A percentile compares a stretch with the other conserved stretches of the same genome.
Evolutionary conservation across 192 early-diverging fungal genomes (phyloP).

Genomic region (Coemansia sp.): DNA sequence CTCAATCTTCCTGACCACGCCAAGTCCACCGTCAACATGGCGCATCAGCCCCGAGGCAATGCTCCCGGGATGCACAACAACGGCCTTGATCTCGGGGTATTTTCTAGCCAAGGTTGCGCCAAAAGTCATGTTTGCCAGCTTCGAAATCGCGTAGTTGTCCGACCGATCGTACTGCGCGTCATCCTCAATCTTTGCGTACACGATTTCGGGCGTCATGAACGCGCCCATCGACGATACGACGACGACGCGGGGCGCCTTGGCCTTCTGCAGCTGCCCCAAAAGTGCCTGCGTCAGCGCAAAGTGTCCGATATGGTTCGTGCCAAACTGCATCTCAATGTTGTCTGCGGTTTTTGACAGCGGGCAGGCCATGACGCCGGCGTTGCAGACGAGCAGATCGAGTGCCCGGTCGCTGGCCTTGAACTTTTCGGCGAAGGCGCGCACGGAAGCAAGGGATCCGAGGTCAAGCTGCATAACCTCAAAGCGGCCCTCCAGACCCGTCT

Average conservation of each 20-base stretch:
- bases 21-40: no score
- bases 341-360: conserved; percentile 55
- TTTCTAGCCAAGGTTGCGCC: conserved; percentile 31
- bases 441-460: conserved; percentile 49
- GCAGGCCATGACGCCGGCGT: conserved; percentile 61
- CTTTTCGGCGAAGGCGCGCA: conserved; percentile 34
- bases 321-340: conserved; percentile 66
- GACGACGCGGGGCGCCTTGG: conserved; percentile 28
- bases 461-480: conserved; percentile 50
- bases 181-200: conserved; percentile 20
- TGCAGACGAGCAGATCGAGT: conserved; percentile 45
- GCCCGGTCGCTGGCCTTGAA: conserved; percentile 25
- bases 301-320: conserved; percentile 64
- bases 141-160: conserved; percentile 32
- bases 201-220: conserved; percentile 20
- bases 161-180: conserved; percentile 11
- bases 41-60: no score
- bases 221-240: conserved; percentile 36
- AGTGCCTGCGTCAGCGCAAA: conserved; percentile 42
- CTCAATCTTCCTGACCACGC: no score
- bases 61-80: conserved; percentile 30
- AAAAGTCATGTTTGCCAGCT: conserved; percentile 48
- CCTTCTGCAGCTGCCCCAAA: conserved; percentile 19
- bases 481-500: conserved; percentile 33
- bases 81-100: conserved; percentile 15